Percentiles rank a stretch among this genome's conserved stretches.
phyloP scores from a whole-genome alignment of 306 rosid genomes.

The Cucurbita moschata region DNA sequence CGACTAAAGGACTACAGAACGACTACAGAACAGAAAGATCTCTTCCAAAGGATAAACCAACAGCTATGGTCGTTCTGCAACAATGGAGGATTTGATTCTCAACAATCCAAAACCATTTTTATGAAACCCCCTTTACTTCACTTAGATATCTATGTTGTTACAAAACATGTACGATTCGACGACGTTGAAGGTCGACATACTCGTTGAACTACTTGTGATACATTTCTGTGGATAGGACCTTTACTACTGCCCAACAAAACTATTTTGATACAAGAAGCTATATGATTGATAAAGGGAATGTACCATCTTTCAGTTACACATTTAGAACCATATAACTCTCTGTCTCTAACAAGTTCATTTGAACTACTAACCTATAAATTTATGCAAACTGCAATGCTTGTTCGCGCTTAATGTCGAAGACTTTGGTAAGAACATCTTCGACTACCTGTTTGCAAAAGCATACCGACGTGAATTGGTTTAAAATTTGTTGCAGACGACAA shows the following conservation, averaged over 20 bases:
- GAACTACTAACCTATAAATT: conserved; percentile 1
- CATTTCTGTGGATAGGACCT: neutral
- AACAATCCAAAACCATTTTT: conserved; percentile 27
- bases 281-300: neutral
- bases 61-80: conserved; percentile 33
- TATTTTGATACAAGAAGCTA: neutral
- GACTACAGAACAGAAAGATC: neutral
- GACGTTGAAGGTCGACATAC: neutral
- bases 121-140: conserved; percentile 20
- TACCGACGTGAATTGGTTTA: neutral
- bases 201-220: neutral
- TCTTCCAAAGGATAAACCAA: conserved; percentile 31
- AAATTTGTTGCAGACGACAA: neutral
- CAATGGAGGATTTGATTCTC: conserved; percentile 35
- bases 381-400: conserved; percentile 52
- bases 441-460: conserved; percentile 38
- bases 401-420: conserved; percentile 69
- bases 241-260: neutral
- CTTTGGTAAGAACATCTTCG: conserved; percentile 70
- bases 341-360: neutral
- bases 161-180: neutral
- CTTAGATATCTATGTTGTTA: neutral
- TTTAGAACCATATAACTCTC: neutral
- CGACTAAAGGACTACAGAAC: neutral
- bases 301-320: neutral